phyloP scores from a whole-genome alignment of 192 early-diverging fungal species.

The Spinellus fusiger region DNA sequence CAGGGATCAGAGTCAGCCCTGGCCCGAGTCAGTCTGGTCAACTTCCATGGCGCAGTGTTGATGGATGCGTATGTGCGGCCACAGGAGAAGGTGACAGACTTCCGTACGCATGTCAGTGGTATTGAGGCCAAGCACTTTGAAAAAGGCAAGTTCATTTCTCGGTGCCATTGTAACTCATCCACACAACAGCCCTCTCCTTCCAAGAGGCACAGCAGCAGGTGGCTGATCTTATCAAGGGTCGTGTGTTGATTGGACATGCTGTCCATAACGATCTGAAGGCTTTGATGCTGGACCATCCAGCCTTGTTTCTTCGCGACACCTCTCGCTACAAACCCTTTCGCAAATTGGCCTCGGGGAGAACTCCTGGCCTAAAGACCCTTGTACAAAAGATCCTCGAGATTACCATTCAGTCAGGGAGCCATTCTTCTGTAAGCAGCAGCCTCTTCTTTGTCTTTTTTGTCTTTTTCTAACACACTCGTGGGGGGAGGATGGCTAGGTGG shows the following conservation, averaged over 20 bases:
- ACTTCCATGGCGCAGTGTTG: conserved; percentile 83
- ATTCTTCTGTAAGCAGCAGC: conserved; percentile 67
- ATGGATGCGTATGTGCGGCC: conserved; percentile 85
- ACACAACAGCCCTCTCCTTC: conserved; percentile 55
- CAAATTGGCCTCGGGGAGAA: conserved; percentile 52
- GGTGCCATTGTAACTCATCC: neutral
- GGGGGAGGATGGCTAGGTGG: conserved; percentile 35
- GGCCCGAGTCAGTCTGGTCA: conserved; percentile 89
- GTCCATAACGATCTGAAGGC: conserved; percentile 82
- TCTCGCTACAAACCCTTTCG: conserved; percentile 72
- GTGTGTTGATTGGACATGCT: conserved; percentile 89
- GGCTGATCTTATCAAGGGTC: conserved; percentile 75
- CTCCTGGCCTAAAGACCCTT: conserved; percentile 69
- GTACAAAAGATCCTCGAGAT: conserved; percentile 69
- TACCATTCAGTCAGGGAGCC: conserved; percentile 81
- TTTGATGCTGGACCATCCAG: conserved; percentile 78
- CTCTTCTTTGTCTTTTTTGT: neutral
- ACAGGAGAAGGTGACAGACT: conserved; percentile 83
- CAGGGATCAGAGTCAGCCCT: conserved; percentile 78
- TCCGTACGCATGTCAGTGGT: conserved; percentile 87
- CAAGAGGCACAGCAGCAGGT: conserved; percentile 75
- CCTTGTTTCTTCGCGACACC: conserved; percentile 76
- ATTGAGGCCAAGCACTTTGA: conserved; percentile 74
- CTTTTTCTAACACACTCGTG: neutral
- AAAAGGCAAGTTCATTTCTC: conserved; percentile 8